These are phyloP conservation scores for Penicillium cosmopolitanum DNA, from an alignment of 495 filamentous ascomycete genomes.

Conservation along the genomic window DNA sequence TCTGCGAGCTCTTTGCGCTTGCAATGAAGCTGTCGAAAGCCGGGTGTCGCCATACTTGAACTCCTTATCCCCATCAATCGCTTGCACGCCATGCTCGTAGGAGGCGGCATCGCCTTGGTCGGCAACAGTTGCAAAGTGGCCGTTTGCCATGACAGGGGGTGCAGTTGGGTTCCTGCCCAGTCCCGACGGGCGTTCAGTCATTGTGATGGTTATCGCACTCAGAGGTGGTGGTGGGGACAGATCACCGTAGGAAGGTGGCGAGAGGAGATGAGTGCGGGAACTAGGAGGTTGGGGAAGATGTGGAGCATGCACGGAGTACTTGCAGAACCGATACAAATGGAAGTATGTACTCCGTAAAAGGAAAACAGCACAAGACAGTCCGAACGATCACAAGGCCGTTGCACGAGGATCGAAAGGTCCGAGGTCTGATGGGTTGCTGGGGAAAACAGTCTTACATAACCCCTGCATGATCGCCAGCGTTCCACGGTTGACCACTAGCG, in stretches of 20 bases:
- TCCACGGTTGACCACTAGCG: not conserved
- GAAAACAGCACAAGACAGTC: not conserved
- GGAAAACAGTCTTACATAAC: conserved; percentile 31
- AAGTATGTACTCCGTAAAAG: not conserved
- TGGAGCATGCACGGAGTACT: conserved; percentile 15
- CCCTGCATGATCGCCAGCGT: conserved; percentile 6
- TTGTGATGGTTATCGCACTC: conserved; percentile 21
- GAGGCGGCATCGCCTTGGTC: conserved; percentile 61
- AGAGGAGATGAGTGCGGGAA: conserved; percentile 24
- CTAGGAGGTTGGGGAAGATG: conserved; percentile 20
- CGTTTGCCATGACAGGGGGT: conserved; percentile 71
- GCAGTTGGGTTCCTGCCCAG: conserved; percentile 50
- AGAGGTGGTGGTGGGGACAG: conserved; percentile 28
- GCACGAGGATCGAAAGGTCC: conserved; percentile 26
- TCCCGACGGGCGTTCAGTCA: conserved; percentile 37
- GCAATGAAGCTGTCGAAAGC: conserved; percentile 5
- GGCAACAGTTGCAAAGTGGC: conserved; percentile 83
- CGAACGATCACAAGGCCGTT: conserved; percentile 25
- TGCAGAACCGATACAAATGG: not conserved
- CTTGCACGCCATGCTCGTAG: conserved; percentile 93
- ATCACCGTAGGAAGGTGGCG: conserved; percentile 28
- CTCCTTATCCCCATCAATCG: conserved; percentile 91
- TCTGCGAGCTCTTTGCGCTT: not conserved
- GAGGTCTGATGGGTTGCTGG: conserved; percentile 27
- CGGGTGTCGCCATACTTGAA: conserved; percentile 72